phyloP scores from a whole-genome alignment of 2,329 filamentous ascomycete genomes.

The Ceratocystis lukuohia region DNA sequence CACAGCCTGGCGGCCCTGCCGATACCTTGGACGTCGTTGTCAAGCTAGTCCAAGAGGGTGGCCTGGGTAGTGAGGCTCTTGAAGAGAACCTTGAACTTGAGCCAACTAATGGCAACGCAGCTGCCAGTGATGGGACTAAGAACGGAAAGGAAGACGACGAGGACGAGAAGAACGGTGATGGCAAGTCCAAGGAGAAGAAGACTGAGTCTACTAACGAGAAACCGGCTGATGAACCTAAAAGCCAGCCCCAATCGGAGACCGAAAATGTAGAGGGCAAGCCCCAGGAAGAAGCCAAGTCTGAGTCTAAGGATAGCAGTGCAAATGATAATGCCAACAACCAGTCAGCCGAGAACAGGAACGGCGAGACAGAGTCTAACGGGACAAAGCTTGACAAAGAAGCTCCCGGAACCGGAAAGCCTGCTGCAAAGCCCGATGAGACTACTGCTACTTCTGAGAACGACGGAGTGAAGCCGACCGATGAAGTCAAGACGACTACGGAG shows the following conservation, averaged over 20 bases:
- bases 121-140: not conserved
- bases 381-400: not conserved
- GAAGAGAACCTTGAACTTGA: constrained; percentile 19
- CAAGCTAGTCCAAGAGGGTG: constrained; percentile 46
- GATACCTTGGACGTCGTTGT: constrained; percentile 66
- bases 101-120: not conserved
- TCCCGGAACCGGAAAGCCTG: constrained; percentile 15
- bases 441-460: not conserved
- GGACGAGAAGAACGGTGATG: constrained; percentile 4
- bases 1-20: constrained; percentile 53
- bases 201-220: constrained; percentile 13
- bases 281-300: not conserved
- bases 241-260: constrained; percentile 14
- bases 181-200: constrained; percentile 13
- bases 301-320: not conserved
- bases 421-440: not conserved
- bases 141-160: constrained; percentile 19
- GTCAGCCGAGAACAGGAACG: not conserved
- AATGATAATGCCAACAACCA: not conserved
- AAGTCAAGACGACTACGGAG: constrained; percentile 2
- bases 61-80: constrained; percentile 4
- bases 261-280: not conserved
- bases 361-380: not conserved
- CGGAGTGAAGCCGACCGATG: not conserved
- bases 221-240: constrained; percentile 2